These are phyloP conservation scores for Endocalyx cinctus DNA, from an alignment of 2,329 filamentous ascomycete species.

Conservation along the genomic window DNA sequence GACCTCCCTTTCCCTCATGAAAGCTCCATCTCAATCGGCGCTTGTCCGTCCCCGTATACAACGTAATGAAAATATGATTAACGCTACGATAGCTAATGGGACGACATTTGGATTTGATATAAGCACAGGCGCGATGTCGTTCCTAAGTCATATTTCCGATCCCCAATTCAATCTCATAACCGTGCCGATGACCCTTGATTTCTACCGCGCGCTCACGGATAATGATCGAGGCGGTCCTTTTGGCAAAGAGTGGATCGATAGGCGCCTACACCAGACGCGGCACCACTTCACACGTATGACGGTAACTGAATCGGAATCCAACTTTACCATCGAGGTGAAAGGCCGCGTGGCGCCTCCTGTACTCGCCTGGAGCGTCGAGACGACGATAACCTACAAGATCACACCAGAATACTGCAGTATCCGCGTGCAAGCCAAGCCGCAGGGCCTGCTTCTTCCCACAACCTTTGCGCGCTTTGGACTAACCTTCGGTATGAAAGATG, in stretches of 20 bases:
- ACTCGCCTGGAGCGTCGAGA: constrained; percentile 55
- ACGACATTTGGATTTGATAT: constrained; percentile 41
- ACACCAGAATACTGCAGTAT: constrained; percentile 43
- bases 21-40: constrained; percentile 10
- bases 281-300: constrained; percentile 34
- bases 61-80: constrained; percentile 25
- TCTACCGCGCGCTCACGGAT: constrained; percentile 64
- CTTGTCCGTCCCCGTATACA: constrained; percentile 17
- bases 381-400: constrained; percentile 52
- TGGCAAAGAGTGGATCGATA: constrained; percentile 53
- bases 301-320: constrained; percentile 24
- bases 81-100: constrained; percentile 30
- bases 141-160: constrained; percentile 31
- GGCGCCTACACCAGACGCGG: constrained; percentile 41
- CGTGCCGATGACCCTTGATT: constrained; percentile 42
- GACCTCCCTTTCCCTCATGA: constrained; percentile 23
- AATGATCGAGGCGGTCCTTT: constrained; percentile 55
- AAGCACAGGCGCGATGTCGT: constrained; percentile 35
- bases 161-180: constrained; percentile 37
- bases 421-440: constrained; percentile 42
- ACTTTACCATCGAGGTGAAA: constrained; percentile 40
- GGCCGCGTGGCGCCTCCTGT: constrained; percentile 57
- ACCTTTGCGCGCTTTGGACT: constrained; percentile 62
- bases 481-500: constrained; percentile 37
- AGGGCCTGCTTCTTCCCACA: constrained; percentile 44